These are phyloP conservation scores for Pseudogymnoascus verrucosus DNA, from an alignment of 2,329 filamentous ascomycete genomes.

Conservation along the genomic window DNA sequence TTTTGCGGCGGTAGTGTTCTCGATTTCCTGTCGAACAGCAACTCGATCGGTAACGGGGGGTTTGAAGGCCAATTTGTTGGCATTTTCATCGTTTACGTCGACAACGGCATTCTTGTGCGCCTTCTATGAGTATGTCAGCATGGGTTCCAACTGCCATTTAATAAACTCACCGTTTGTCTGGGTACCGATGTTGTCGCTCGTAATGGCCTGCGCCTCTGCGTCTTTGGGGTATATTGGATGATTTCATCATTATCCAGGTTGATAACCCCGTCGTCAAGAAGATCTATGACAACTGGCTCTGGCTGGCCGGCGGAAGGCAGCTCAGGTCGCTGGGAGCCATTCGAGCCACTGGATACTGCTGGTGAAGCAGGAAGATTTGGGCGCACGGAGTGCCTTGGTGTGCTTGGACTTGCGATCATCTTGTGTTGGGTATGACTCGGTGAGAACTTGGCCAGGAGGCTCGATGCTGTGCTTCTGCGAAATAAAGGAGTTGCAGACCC, in stretches of 20 bases:
- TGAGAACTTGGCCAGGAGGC: slow-evolving; percentile 23
- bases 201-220: slow-evolving; percentile 1
- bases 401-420: slow-evolving; percentile 16
- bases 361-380: neutral
- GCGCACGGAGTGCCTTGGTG: neutral
- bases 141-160: neutral
- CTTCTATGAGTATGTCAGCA: slow-evolving; percentile 11
- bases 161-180: neutral
- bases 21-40: slow-evolving; percentile 25
- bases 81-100: slow-evolving; percentile 14
- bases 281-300: neutral
- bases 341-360: neutral
- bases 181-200: neutral
- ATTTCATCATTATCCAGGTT: neutral
- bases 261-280: neutral
- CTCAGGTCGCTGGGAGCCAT: neutral
- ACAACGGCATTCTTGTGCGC: slow-evolving; percentile 6
- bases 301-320: neutral
- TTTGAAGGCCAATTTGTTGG: slow-evolving; percentile 10
- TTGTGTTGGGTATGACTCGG: slow-evolving; percentile 24
- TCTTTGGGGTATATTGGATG: slow-evolving; percentile 3
- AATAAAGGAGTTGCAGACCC: neutral
- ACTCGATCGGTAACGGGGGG: slow-evolving; percentile 21
- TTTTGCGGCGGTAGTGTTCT: slow-evolving; percentile 22
- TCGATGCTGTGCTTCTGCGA: slow-evolving; percentile 18